Conservation (phyloP, 2,329 filamentous ascomycete species). For the Curvularia hawaiiensis region DNA sequence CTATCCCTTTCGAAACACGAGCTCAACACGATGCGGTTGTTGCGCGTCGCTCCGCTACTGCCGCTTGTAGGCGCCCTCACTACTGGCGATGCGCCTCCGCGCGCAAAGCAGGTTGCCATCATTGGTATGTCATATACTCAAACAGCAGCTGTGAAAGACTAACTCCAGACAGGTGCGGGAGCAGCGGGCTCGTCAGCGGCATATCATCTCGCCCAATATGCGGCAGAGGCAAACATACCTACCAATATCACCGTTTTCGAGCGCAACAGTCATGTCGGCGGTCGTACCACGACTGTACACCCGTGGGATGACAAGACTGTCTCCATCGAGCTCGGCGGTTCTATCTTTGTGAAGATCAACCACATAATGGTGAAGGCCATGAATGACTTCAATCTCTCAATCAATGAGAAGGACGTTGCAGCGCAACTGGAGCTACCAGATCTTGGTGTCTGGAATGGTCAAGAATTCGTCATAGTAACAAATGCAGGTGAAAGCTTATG, state of each 20-base stretch:
- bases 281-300: constrained; percentile 83
- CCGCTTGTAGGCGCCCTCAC: constrained; percentile 26
- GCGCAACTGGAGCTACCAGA: constrained; percentile 42
- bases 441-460: constrained; percentile 85
- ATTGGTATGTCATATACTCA: constrained; percentile 34
- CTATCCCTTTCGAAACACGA: background rate
- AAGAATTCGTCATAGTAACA: constrained; percentile 71
- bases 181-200: constrained; percentile 86
- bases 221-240: constrained; percentile 61
- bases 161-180: constrained; percentile 71
- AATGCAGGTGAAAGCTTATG: constrained; percentile 72
- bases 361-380: constrained; percentile 78
- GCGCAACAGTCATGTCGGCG: constrained; percentile 75
- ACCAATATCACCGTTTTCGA: constrained; percentile 90
- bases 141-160: constrained; percentile 2
- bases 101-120: constrained; percentile 45
- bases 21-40: constrained; percentile 21
- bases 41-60: constrained; percentile 21
- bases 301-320: constrained; percentile 69
- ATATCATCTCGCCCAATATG: constrained; percentile 78
- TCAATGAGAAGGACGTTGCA: constrained; percentile 47
- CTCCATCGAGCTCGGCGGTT: constrained; percentile 85
- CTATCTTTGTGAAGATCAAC: constrained; percentile 88
- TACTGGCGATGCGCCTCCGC: constrained; percentile 17
- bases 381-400: constrained; percentile 70